phyloP scores from a whole-genome alignment of 75 land plant species.

The Picea sitchensis region DNA sequence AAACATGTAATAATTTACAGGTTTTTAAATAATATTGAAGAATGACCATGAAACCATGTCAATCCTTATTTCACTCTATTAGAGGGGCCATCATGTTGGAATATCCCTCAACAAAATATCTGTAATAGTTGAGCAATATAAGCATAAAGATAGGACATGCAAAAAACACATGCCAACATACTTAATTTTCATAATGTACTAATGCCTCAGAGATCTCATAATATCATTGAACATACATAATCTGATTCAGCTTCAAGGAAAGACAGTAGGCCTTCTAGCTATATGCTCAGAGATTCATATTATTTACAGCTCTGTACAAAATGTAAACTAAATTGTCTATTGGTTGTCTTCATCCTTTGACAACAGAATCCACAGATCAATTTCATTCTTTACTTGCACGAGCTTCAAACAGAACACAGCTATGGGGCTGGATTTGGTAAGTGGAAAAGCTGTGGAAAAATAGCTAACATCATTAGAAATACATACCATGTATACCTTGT shows the following conservation, averaged over 20 bases:
- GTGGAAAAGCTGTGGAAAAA: background rate
- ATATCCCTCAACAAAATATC: background rate
- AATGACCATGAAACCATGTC: background rate
- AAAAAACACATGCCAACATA: background rate
- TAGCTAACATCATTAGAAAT: background rate
- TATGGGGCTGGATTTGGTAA: background rate
- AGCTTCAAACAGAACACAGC: conserved; percentile 12
- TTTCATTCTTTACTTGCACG: background rate
- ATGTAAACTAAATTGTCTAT: background rate
- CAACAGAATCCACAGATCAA: background rate
- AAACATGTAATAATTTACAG: background rate
- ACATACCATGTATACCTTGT: background rate
- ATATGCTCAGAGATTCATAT: background rate
- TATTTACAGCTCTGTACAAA: background rate
- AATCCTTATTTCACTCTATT: background rate
- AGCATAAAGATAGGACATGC: too few relatives aligned
- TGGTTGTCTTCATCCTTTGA: background rate
- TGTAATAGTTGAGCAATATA: background rate
- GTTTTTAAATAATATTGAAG: background rate
- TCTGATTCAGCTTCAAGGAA: background rate
- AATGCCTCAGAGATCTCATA: background rate
- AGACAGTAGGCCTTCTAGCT: background rate
- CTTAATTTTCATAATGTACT: background rate
- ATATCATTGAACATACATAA: background rate
- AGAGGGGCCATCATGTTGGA: background rate